A percentile compares a stretch with the other conserved stretches of the same genome.
These are phyloP conservation scores for Stylosanthes scabra DNA, from an alignment of 331 rosid genomes.

Conservation along the genomic window DNA sequence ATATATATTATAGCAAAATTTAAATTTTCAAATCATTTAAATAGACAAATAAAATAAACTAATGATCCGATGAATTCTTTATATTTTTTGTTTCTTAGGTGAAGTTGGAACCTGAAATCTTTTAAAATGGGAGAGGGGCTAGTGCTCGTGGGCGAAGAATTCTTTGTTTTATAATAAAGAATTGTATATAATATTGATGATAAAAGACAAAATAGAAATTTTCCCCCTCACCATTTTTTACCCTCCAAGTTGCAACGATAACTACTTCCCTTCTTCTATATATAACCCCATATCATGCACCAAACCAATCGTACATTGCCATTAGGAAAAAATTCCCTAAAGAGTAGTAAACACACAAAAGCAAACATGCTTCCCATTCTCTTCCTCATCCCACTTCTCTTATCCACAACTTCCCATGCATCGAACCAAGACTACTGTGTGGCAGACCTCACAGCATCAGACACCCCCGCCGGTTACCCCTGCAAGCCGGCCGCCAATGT, in stretches of 20 bases:
- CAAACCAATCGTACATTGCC: constrained; percentile 16
- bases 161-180: too few relatives aligned
- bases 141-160: too few relatives aligned
- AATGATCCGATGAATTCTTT: too few relatives aligned
- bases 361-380: constrained; percentile 58
- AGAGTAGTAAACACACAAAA: neutral
- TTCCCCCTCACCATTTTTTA: neutral
- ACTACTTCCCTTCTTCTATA: constrained; percentile 15
- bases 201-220: too few relatives aligned
- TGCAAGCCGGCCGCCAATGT: constrained; percentile 56
- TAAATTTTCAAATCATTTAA: too few relatives aligned
- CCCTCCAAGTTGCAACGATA: constrained; percentile 41
- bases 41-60: too few relatives aligned
- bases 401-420: constrained; percentile 58
- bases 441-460: constrained; percentile 64
- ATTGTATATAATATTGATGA: too few relatives aligned
- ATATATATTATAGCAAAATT: too few relatives aligned
- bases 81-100: too few relatives aligned
- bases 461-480: constrained; percentile 68
- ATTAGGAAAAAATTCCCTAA: neutral
- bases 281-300: constrained; percentile 9
- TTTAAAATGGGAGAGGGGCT: too few relatives aligned
- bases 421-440: constrained; percentile 73
- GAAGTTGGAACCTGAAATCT: too few relatives aligned
- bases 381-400: constrained; percentile 59